Evolutionary conservation across 2,329 filamentous ascomycete species (phyloP).

Genomic region (Scedosporium boydii): DNA sequence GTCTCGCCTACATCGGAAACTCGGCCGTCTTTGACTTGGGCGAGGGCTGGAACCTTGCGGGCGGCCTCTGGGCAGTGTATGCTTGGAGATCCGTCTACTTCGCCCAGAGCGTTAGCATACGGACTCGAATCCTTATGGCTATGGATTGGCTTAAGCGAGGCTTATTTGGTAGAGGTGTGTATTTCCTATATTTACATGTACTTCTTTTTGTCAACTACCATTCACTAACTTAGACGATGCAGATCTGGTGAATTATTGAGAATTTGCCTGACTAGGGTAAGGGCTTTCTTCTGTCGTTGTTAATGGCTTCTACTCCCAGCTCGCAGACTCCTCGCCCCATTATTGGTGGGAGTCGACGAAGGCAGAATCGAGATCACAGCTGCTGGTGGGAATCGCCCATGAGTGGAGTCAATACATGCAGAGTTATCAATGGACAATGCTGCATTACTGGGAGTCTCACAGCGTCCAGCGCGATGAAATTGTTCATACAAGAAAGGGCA

Average conservation of each 20-base stretch:
- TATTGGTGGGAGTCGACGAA: too few species aligned
- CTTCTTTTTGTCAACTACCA: not conserved
- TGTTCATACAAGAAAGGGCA: too few species aligned
- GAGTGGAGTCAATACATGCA: too few species aligned
- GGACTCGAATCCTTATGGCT: constrained; percentile 78
- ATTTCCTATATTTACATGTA: not conserved
- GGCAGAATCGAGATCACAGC: too few species aligned
- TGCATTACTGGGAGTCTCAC: too few species aligned
- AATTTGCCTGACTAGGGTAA: not conserved
- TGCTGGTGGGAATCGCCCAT: too few species aligned
- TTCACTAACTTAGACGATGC: not conserved
- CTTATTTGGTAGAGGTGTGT: constrained; percentile 86
- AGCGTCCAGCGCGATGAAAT: too few species aligned
- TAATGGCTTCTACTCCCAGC: too few species aligned
- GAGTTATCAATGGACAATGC: too few species aligned
- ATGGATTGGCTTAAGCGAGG: constrained; percentile 99
- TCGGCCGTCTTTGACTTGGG: constrained; percentile 88
- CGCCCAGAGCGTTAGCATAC: constrained; percentile 88
- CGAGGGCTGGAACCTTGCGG: constrained; percentile 65
- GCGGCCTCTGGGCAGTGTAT: constrained; percentile 87
- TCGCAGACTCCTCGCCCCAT: too few species aligned
- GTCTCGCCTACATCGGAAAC: constrained; percentile 90
- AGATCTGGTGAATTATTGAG: constrained; percentile 1
- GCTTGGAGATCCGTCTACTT: constrained; percentile 96
- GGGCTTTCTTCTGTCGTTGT: too few species aligned